Conservation (phyloP, 805 yeast species). For the Starmerella gropengiesseri region DNA sequence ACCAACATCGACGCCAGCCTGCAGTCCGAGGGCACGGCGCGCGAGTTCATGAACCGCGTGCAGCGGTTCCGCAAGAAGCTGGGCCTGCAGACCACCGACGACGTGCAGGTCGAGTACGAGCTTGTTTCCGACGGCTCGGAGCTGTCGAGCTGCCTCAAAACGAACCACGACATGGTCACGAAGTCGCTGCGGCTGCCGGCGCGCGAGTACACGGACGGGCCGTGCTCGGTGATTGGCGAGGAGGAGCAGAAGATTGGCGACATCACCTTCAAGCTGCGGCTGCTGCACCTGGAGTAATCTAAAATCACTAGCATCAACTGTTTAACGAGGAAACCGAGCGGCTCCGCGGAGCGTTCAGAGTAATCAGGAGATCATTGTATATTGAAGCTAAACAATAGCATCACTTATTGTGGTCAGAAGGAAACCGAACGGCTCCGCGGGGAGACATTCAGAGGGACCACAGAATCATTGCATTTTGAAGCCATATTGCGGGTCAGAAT, state of each 20-base stretch:
- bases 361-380: too few species aligned
- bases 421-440: too few species aligned
- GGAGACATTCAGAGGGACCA: too few species aligned
- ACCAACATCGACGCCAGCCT: conserved; percentile 78
- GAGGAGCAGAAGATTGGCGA: conserved; percentile 79
- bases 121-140: conserved; percentile 40
- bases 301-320: neutral
- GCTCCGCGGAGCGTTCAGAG: neutral
- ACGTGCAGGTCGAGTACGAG: conserved; percentile 74
- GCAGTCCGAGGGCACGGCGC: conserved; percentile 87
- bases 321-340: neutral
- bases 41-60: conserved; percentile 93
- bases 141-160: conserved; percentile 48
- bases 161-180: conserved; percentile 55
- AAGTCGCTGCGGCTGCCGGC: conserved; percentile 68
- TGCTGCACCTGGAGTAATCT: conserved; percentile 45
- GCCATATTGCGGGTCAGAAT: too few species aligned
- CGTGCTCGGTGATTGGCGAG: conserved; percentile 56
- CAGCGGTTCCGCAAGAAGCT: conserved; percentile 96
- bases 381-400: too few species aligned
- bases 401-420: too few species aligned
- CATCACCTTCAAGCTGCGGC: conserved; percentile 64
- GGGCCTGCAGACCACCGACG: conserved; percentile 90
- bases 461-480: too few species aligned
- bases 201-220: conserved; percentile 36